Evolutionary conservation across 495 filamentous ascomycete genomes (phyloP).

Genomic region (Neurospora hispaniola): DNA sequence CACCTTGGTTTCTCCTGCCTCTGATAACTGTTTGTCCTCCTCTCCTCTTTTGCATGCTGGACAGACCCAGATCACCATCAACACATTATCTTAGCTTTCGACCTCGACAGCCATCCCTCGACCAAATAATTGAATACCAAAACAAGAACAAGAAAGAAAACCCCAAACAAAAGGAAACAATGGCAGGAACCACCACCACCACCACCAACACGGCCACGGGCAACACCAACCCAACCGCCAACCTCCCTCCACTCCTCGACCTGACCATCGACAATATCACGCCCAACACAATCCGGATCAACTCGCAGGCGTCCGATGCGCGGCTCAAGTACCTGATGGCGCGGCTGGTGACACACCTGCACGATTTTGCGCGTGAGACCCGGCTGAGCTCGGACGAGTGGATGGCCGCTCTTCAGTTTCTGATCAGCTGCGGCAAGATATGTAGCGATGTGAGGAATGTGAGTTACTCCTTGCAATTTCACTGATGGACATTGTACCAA

Average conservation of each 20-base stretch:
- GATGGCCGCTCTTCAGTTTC: conserved; percentile 61
- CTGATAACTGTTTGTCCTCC: background rate
- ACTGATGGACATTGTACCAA: background rate
- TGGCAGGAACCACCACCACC: background rate
- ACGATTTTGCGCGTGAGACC: conserved; percentile 77
- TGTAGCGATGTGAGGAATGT: conserved; percentile 52
- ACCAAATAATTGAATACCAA: background rate
- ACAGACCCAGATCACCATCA: background rate
- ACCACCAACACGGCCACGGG: background rate
- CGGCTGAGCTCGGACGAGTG: conserved; percentile 69
- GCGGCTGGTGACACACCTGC: conserved; percentile 65
- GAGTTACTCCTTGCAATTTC: background rate
- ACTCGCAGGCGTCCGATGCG: conserved; percentile 54
- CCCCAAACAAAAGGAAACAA: background rate
- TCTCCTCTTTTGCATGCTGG: background rate
- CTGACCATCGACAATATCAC: conserved; percentile 79
- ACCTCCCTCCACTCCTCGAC: conserved; percentile 46
- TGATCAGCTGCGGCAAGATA: conserved; percentile 65
- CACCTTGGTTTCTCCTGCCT: background rate
- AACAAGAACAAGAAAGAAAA: background rate
- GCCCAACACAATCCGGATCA: conserved; percentile 61
- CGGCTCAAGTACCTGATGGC: conserved; percentile 65
- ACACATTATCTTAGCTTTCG: background rate
- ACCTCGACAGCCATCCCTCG: background rate
- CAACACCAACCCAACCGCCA: conserved; percentile 4